Evolutionary conservation across 176 grass and related monocot genomes (phyloP).

Genomic region (Dendrocalamus sinicus): DNA sequence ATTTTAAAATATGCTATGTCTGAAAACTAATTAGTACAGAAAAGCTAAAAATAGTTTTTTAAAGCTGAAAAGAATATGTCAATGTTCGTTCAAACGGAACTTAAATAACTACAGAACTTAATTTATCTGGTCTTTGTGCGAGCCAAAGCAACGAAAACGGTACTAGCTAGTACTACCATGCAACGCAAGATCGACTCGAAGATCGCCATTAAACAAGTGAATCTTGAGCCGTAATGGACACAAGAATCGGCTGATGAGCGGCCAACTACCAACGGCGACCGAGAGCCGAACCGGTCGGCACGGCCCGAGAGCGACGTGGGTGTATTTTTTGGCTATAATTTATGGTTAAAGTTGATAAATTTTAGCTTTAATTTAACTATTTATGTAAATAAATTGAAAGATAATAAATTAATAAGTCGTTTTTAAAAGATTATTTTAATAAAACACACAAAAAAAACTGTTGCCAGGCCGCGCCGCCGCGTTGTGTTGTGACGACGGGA

Average conservation of each 20-base stretch:
- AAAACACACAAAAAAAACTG: too few species aligned
- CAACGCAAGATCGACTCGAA: neutral
- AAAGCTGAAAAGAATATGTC: too few species aligned
- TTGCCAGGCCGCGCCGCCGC: neutral
- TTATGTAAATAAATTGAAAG: too few species aligned
- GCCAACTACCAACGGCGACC: neutral
- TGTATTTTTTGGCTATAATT: too few species aligned
- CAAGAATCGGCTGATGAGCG: neutral
- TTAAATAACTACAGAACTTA: neutral
- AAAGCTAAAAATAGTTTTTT: too few species aligned
- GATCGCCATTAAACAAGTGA: neutral
- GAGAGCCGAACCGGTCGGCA: neutral
- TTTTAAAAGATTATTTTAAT: too few species aligned
- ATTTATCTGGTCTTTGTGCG: neutral
- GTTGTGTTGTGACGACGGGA: neutral
- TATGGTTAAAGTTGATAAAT: too few species aligned
- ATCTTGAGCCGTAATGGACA: neutral
- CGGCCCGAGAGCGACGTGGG: neutral
- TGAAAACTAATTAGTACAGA: too few species aligned
- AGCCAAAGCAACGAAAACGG: neutral
- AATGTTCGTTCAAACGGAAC: neutral
- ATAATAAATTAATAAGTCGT: too few species aligned
- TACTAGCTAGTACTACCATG: neutral
- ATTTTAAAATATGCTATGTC: too few species aligned
- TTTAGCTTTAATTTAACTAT: rapidly evolving